Base-by-base conservation (phyloP, 768 basidiomycete species). In the Psilocybe tampanensis region DNA sequence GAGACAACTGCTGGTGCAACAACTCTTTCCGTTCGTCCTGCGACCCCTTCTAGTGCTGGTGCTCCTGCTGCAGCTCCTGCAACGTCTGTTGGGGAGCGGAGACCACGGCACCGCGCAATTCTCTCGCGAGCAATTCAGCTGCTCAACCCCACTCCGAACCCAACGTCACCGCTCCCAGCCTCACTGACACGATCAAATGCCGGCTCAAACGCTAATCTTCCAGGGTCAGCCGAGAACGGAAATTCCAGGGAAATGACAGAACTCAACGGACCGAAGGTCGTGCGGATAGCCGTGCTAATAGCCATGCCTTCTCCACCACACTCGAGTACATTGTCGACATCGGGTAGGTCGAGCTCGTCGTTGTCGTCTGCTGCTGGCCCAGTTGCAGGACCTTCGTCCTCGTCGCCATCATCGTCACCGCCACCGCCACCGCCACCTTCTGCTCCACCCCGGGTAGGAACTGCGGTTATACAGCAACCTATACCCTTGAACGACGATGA, bases 241-340 rank as follows among this genome's bases (percentile, higher is more conserved):
- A 53, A 21, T 34, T 13, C 32, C 22, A 51, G 39, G 6, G 53
- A 54, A 32, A 60, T 62, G 61, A 48, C 49, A 13, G 58, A 60
- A 34, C 34, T 63, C 12, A 44, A 59, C n/a, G 39, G 51, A 12
- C 64, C 64, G 11, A 42, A 58, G 19, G 48, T 60, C 32, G 55
- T 73, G 42, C 65, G 66, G 24, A 69, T 73, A 2, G 71, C 73
- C 0, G 70, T 73, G 26, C 61, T 73, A 21, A 71, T 74, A 22
- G 73, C 71, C 3, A 74, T 74, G 73, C 73, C 72, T 2, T 64
- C 64, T 33, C 65, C 56, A n/a, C 39, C 45, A 13, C 4, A 23
- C 51, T 12, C 43, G 2, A 50, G 55, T 41, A 22, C 12, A 33
- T 13, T 48, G 15, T 50, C 48, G 41, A 24, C 57, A 2, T 48